Base-by-base conservation (phyloP, 805 yeast species). In the Schwanniomyces vanrijiae region DNA sequence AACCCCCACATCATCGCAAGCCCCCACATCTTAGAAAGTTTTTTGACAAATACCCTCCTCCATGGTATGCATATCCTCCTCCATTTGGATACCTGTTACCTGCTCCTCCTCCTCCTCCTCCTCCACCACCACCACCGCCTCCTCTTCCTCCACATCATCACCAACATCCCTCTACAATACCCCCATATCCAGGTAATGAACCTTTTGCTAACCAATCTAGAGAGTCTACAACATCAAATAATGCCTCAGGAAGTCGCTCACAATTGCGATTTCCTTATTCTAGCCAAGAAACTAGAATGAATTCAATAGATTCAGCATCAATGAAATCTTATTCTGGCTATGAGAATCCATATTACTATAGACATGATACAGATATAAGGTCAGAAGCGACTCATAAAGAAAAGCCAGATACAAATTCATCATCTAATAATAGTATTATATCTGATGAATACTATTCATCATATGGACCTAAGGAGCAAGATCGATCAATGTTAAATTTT, bases 71-170 rank as follows among this genome's bases (percentile, higher is more conserved):
- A 14, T 46, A 40, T 25, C 48, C 40, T 4, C 43, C 34, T 14
- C 49, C 49, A 5, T 42, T 38, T n/a, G n/a, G n/a, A n/a, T n/a
- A n/a, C n/a, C n/a, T n/a, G n/a, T n/a, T n/a, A n/a, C n/a, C n/a
- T n/a, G n/a, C n/a, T n/a, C n/a, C n/a, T n/a, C n/a, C n/a, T n/a
- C n/a, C n/a, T n/a, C 16, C 34, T 18, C 44, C 39, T 39, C 46
- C 21, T 24, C 46, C 39, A 24, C 38, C 44, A 14, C 40, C 41
- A 21, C 41, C 31, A 14, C 40, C 42, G 11, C 43, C 42, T 18
- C 47, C 41, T 18, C 35, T 47, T 10, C 46, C 22, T 31, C 57
- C 18, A 14, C 45, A 18, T 10, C 46, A 28, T 38, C 43, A 43
- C 33, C 34, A 19, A 28, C 53, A n/a, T n/a, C 53, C 42, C 22